Conservation (phyloP, 2,329 filamentous ascomycete genomes). For the Verticillium tricorpus region DNA sequence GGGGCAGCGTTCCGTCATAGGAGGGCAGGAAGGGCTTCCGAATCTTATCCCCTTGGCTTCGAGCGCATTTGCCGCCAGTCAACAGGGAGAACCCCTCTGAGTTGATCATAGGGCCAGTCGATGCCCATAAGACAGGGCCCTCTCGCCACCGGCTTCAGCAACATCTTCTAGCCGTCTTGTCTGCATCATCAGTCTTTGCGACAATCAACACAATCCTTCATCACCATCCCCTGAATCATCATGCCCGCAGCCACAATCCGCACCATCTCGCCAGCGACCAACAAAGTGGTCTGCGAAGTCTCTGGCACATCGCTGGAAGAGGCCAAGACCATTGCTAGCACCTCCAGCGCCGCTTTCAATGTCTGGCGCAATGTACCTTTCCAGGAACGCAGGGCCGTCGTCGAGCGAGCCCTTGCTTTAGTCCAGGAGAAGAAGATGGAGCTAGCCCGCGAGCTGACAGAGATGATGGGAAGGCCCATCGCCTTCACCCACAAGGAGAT, state of each 20-base stretch:
- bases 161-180: too few species aligned
- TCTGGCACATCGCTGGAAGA: slow-evolving; percentile 54
- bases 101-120: too few species aligned
- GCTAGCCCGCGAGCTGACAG: slow-evolving; percentile 61
- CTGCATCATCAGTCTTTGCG: too few species aligned
- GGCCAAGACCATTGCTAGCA: slow-evolving; percentile 49
- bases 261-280: slow-evolving; percentile 68
- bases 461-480: slow-evolving; percentile 70
- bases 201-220: too few species aligned
- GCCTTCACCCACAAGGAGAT: slow-evolving; percentile 63
- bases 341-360: slow-evolving; percentile 56
- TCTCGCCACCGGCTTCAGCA: too few species aligned
- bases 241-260: not conserved
- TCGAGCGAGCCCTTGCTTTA: slow-evolving; percentile 53
- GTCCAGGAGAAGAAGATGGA: slow-evolving; percentile 45
- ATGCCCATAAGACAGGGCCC: too few species aligned
- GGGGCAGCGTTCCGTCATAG: too few species aligned
- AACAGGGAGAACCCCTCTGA: too few species aligned
- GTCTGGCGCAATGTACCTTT: slow-evolving; percentile 54
- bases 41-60: too few species aligned
- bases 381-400: slow-evolving; percentile 55
- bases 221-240: not conserved
- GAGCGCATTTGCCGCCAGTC: too few species aligned
- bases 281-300: slow-evolving; percentile 59
- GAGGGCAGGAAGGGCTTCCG: too few species aligned